Percentiles rank a stretch among this genome's conserved stretches.
Evolutionary conservation across 176 grass and related monocot genomes (phyloP).

Genomic region (Lolium multiflorum): DNA sequence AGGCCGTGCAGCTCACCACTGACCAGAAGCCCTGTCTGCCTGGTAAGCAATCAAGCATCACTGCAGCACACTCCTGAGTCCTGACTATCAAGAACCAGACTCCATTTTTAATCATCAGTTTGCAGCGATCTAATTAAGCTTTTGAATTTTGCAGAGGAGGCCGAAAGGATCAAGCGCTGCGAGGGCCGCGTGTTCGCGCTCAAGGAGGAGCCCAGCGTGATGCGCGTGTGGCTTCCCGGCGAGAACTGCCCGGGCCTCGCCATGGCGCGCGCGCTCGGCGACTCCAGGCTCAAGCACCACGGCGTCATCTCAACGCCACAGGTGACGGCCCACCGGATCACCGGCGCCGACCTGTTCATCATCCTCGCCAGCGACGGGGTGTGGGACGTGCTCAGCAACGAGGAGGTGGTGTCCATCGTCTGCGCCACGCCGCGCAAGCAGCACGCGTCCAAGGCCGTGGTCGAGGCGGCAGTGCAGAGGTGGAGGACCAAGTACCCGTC

Average conservation of each 20-base stretch:
- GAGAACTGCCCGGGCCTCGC: slow-evolving; percentile 77
- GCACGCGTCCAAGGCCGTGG: slow-evolving; percentile 83
- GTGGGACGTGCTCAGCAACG: slow-evolving; percentile 96
- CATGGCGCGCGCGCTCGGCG: slow-evolving; percentile 85
- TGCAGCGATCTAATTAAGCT: neutral
- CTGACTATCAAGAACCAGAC: neutral
- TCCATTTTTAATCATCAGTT: neutral
- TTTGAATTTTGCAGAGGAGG: slow-evolving; percentile 60
- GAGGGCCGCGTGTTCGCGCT: slow-evolving; percentile 75
- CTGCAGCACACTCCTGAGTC: too few species aligned
- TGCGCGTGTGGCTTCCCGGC: slow-evolving; percentile 76
- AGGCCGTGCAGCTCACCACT: slow-evolving; percentile 79
- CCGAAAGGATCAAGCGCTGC: slow-evolving; percentile 74
- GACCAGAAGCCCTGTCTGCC: slow-evolving; percentile 81
- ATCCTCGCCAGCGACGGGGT: slow-evolving; percentile 84
- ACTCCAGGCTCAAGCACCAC: slow-evolving; percentile 69
- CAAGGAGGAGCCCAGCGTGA: slow-evolving; percentile 67
- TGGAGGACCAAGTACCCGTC: slow-evolving; percentile 78
- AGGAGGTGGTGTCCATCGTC: slow-evolving; percentile 84
- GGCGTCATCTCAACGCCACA: slow-evolving; percentile 79
- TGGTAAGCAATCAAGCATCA: slow-evolving; percentile 31
- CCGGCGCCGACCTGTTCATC: slow-evolving; percentile 66
- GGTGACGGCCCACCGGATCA: slow-evolving; percentile 57
- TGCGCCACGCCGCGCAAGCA: slow-evolving; percentile 61
- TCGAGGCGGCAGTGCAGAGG: slow-evolving; percentile 69